These are phyloP conservation scores for Dactylellina parvicollis DNA, from an alignment of 2,329 filamentous ascomycete species.

Conservation along the genomic window DNA sequence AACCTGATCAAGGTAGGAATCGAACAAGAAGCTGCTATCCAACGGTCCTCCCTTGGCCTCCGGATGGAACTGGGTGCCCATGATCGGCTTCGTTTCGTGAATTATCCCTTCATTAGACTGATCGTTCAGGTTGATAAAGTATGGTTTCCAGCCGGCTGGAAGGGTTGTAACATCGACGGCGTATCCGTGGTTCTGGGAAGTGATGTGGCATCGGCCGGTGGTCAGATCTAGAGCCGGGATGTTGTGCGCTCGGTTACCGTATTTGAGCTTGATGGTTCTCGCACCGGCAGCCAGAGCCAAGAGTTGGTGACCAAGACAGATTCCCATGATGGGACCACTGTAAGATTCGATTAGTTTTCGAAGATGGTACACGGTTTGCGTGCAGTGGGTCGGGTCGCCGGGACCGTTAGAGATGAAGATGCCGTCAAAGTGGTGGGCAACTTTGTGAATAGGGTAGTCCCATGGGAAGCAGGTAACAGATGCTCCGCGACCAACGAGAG, in stretches of 20 bases:
- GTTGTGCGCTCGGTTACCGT: conserved; percentile 98
- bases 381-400: conserved; percentile 96
- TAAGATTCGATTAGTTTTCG: conserved; percentile 89
- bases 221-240: conserved; percentile 94
- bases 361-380: conserved; percentile 92
- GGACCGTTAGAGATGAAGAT: conserved; percentile 99
- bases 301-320: conserved; percentile 96
- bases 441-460: conserved; percentile 98
- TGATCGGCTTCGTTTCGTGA: conserved; percentile 94
- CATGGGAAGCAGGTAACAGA: conserved; percentile 95
- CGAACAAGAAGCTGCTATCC: conserved; percentile 95
- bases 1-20: conserved; percentile 92
- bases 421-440: conserved; percentile 95
- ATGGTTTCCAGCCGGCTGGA: conserved; percentile 89
- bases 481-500: conserved; percentile 87
- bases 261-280: conserved; percentile 96
- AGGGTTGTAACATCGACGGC: conserved; percentile 88
- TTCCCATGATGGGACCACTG: conserved; percentile 93
- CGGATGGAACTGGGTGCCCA: conserved; percentile 98
- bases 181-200: conserved; percentile 97
- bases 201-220: conserved; percentile 97
- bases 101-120: conserved; percentile 96
- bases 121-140: conserved; percentile 98
- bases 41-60: conserved; percentile 97
- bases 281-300: conserved; percentile 89